These are phyloP conservation scores for Yamadazyma insecticola DNA, from an alignment of 805 yeast species.

Conservation along the genomic window DNA sequence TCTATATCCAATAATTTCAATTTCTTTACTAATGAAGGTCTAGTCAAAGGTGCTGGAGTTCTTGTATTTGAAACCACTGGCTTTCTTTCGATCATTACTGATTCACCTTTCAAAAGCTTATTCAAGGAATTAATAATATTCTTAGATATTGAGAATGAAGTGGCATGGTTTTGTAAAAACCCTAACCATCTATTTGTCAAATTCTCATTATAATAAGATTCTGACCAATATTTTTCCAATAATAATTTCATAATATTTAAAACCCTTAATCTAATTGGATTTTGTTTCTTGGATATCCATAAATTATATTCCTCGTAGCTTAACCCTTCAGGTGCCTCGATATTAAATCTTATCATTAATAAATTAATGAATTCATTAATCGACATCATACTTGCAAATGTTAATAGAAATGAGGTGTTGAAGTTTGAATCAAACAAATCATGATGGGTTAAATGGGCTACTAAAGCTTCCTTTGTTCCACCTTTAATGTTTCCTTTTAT, in stretches of 20 bases:
- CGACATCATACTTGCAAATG: slow-evolving; percentile 71
- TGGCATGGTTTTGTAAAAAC: slow-evolving; percentile 17
- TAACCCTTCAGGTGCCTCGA: slow-evolving; percentile 83
- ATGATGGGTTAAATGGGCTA: slow-evolving; percentile 79
- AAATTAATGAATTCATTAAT: slow-evolving; percentile 57
- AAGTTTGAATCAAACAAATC: slow-evolving; percentile 56
- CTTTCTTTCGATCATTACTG: slow-evolving; percentile 20
- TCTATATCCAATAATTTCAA: slow-evolving; percentile 62
- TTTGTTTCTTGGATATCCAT: slow-evolving; percentile 71
- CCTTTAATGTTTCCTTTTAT: slow-evolving; percentile 73
- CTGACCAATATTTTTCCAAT: slow-evolving; percentile 67
- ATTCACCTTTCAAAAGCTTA: slow-evolving; percentile 26
- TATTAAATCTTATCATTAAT: slow-evolving; percentile 60
- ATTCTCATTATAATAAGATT: slow-evolving; percentile 48
- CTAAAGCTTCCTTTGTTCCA: slow-evolving; percentile 72
- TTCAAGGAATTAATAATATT: slow-evolving; percentile 19
- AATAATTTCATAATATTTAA: slow-evolving; percentile 62
- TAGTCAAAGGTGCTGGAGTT: slow-evolving; percentile 39
- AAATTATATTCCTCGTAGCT: slow-evolving; percentile 73
- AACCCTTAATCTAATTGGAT: slow-evolving; percentile 62
- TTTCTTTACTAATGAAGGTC: slow-evolving; percentile 31
- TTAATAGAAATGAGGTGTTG: slow-evolving; percentile 64
- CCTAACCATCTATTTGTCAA: slow-evolving; percentile 30
- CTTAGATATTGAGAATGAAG: slow-evolving; percentile 24
- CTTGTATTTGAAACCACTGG: slow-evolving; percentile 24